Conservation (phyloP, 2,329 filamentous ascomycete species). For the Fulvia fulva region DNA sequence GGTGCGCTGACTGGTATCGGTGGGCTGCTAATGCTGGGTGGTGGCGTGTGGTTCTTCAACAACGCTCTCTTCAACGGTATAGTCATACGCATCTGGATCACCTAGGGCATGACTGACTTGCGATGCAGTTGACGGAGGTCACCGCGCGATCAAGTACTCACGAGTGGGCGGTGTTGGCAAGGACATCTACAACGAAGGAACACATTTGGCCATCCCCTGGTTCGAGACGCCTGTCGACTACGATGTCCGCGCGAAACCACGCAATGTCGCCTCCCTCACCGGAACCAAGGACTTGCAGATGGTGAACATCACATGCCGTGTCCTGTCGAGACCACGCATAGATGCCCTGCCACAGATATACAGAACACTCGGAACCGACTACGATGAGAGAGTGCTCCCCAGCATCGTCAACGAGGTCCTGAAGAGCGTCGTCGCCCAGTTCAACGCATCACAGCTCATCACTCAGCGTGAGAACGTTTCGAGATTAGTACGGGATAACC, state of each 20-base stretch:
- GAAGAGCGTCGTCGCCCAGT: conserved; percentile 97
- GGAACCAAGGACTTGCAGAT: conserved; percentile 99
- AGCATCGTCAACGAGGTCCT: conserved; percentile 99
- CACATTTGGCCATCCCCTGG: conserved; percentile 92
- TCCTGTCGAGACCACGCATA: conserved; percentile 85
- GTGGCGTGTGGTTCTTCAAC: conserved; percentile 53
- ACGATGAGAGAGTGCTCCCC: conserved; percentile 95
- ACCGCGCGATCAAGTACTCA: conserved; percentile 97
- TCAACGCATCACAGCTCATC: conserved; percentile 97
- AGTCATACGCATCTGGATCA: conserved; percentile 15
- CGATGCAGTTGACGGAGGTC: conserved; percentile 79
- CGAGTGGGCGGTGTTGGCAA: conserved; percentile 83
- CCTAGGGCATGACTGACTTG: conserved; percentile 6
- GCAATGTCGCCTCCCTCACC: conserved; percentile 93
- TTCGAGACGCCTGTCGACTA: conserved; percentile 95
- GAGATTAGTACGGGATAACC: conserved; percentile 83
- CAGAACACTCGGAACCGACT: conserved; percentile 89
- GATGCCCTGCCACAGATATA: conserved; percentile 94
- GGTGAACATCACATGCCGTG: conserved; percentile 99
- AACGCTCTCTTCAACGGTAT: conserved; percentile 67
- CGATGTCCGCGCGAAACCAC: conserved; percentile 94
- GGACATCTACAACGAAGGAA: conserved; percentile 96
- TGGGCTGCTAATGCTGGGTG: conserved; percentile 52
- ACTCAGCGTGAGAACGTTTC: conserved; percentile 98
- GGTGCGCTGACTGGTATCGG: conserved; percentile 53